Evolutionary conservation across 805 yeast species (phyloP).

Genomic region (Candida dajiaensis): DNA sequence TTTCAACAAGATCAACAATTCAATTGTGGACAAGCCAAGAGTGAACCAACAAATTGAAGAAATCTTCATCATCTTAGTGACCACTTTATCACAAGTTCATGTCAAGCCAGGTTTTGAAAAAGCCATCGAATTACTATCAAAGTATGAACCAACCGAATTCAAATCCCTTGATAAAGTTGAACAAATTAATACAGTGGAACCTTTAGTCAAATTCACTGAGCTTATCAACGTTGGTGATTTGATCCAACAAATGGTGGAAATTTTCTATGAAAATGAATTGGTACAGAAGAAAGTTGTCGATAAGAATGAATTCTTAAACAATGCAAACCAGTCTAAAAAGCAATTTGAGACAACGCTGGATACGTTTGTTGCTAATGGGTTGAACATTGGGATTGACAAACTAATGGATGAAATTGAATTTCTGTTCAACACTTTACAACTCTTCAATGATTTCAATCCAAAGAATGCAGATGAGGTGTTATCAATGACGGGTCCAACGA

Average conservation of each 20-base stretch:
- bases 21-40: slow-evolving; percentile 23
- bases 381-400: slow-evolving; percentile 88
- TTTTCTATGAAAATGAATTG: slow-evolving; percentile 85
- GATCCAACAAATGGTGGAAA: slow-evolving; percentile 86
- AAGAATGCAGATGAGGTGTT: slow-evolving; percentile 12
- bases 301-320: slow-evolving; percentile 73
- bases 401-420: slow-evolving; percentile 75
- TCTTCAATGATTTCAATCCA: slow-evolving; percentile 61
- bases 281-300: slow-evolving; percentile 49
- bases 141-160: slow-evolving; percentile 57
- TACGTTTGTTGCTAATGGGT: slow-evolving; percentile 85
- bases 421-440: slow-evolving; percentile 47
- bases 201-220: slow-evolving; percentile 81
- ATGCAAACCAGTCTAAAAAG: slow-evolving; percentile 73
- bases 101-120: slow-evolving; percentile 78
- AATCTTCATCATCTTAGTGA: slow-evolving; percentile 64
- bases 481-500: slow-evolving; percentile 42
- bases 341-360: slow-evolving; percentile 77
- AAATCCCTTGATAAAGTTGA: slow-evolving; percentile 28
- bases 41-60: slow-evolving; percentile 41
- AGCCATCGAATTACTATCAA: slow-evolving; percentile 64
- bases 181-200: slow-evolving; percentile 51
- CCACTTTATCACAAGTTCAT: slow-evolving; percentile 63
- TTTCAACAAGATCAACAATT: slow-evolving; percentile 32
- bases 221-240: slow-evolving; percentile 89